Conservation (phyloP, 768 basidiomycete genomes). For the Neoboletus subvelutipes region DNA sequence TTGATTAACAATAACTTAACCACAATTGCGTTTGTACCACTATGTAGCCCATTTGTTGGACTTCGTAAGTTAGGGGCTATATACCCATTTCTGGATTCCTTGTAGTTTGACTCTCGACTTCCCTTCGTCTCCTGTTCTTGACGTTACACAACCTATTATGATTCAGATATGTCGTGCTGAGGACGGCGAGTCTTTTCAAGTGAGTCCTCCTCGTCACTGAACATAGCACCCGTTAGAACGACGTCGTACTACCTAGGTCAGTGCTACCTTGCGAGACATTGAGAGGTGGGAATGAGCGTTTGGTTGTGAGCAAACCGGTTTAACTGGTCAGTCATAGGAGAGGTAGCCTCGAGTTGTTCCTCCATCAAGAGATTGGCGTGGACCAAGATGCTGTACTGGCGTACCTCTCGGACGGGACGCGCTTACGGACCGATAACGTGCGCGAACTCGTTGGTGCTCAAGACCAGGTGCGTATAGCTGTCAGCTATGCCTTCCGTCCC, state of each 20-base stretch:
- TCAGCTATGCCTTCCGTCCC: background rate
- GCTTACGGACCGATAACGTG: slow-evolving; percentile 68
- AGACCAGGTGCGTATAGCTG: slow-evolving; percentile 59
- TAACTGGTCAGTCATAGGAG: slow-evolving; percentile 39
- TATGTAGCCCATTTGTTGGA: background rate
- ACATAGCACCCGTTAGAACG: background rate
- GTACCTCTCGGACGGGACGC: slow-evolving; percentile 77
- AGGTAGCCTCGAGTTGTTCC: slow-evolving; percentile 67
- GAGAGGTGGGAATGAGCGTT: slow-evolving; percentile 51
- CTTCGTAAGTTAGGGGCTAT: slow-evolving; percentile 11
- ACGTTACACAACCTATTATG: slow-evolving; percentile 37
- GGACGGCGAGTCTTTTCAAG: slow-evolving; percentile 62
- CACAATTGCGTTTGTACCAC: background rate
- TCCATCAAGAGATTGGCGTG: slow-evolving; percentile 70
- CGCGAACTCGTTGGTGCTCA: slow-evolving; percentile 73
- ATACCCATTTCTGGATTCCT: slow-evolving; percentile 20
- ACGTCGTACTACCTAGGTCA: slow-evolving; percentile 35
- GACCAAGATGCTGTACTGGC: slow-evolving; percentile 69
- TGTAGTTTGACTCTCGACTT: slow-evolving; percentile 5
- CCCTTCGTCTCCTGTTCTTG: slow-evolving; percentile 4
- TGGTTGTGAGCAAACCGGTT: background rate
- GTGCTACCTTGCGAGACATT: slow-evolving; percentile 71
- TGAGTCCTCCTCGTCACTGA: slow-evolving; percentile 23
- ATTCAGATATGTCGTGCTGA: slow-evolving; percentile 66
- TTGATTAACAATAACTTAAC: slow-evolving; percentile 10